Evolutionary conservation across 2,329 filamentous ascomycete species (phyloP).

Genomic region (Rhynchosporium graminicola): DNA sequence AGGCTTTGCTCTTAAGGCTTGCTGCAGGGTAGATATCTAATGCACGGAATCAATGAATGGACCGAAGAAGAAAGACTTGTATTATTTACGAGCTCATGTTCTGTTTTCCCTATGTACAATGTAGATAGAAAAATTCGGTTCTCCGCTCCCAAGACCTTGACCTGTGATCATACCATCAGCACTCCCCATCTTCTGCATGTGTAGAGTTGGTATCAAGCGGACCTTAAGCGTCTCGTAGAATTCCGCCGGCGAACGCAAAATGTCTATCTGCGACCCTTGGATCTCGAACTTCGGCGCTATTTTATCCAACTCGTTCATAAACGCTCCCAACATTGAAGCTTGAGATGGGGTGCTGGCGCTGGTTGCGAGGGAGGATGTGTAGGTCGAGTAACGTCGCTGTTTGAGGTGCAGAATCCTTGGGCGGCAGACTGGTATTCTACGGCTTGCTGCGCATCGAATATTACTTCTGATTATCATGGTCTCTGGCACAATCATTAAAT

Average conservation of each 20-base stretch:
- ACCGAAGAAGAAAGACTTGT: constrained; percentile 15
- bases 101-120: constrained; percentile 91
- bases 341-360: constrained; percentile 45
- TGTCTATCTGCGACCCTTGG: constrained; percentile 74
- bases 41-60: constrained; percentile 19
- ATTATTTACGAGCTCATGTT: constrained; percentile 75
- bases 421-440: constrained; percentile 34
- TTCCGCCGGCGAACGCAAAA: constrained; percentile 78
- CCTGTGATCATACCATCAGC: constrained; percentile 48
- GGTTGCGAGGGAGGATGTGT: constrained; percentile 26
- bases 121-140: constrained; percentile 89
- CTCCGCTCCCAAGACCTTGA: constrained; percentile 79
- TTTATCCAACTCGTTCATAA: constrained; percentile 77
- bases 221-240: constrained; percentile 94
- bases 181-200: constrained; percentile 10
- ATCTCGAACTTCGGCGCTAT: constrained; percentile 91
- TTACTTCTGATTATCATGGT: constrained; percentile 42
- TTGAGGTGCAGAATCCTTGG: constrained; percentile 30
- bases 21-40: constrained; percentile 73
- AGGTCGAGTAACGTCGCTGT: constrained; percentile 36
- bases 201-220: constrained; percentile 30
- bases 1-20: constrained; percentile 73
- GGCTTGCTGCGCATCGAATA: constrained; percentile 39
- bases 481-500: background rate
- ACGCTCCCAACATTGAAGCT: constrained; percentile 55